Evolutionary conservation across 2,329 filamentous ascomycete genomes (phyloP).

Genomic region (Colletotrichum neosansevieriae): DNA sequence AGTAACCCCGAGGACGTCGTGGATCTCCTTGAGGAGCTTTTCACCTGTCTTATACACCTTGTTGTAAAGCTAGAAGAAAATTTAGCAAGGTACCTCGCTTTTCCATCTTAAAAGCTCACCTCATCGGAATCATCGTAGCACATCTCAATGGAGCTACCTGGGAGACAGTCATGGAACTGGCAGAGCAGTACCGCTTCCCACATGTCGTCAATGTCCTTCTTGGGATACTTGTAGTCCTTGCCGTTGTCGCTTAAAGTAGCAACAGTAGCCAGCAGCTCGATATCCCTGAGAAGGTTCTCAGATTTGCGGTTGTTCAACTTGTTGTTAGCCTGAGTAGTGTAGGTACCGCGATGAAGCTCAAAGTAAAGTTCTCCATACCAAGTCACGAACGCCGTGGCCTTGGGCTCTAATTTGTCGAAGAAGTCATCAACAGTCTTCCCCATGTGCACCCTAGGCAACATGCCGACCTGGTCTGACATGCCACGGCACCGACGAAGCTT

Average conservation of each 20-base stretch:
- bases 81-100: constrained; percentile 43
- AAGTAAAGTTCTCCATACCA: constrained; percentile 99
- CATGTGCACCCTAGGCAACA: constrained; percentile 88
- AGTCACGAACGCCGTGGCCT: constrained; percentile 83
- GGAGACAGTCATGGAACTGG: constrained; percentile 97
- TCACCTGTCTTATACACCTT: constrained; percentile 83
- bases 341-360: constrained; percentile 95
- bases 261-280: constrained; percentile 89
- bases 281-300: constrained; percentile 86
- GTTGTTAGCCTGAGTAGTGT: constrained; percentile 97
- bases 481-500: constrained; percentile 94
- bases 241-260: constrained; percentile 77
- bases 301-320: constrained; percentile 92
- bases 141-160: constrained; percentile 96
- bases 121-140: constrained; percentile 96
- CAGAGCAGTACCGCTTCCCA: constrained; percentile 94
- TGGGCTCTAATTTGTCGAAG: constrained; percentile 86
- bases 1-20: constrained; percentile 74
- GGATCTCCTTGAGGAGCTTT: constrained; percentile 77
- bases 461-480: constrained; percentile 86
- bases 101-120: constrained; percentile 53
- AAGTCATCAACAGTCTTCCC: constrained; percentile 94
- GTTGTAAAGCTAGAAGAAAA: constrained; percentile 73
- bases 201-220: constrained; percentile 92
- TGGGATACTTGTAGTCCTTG: constrained; percentile 86